These are phyloP conservation scores for Fusarium coicis DNA, from an alignment of 2,329 filamentous ascomycete genomes.

Conservation along the genomic window DNA sequence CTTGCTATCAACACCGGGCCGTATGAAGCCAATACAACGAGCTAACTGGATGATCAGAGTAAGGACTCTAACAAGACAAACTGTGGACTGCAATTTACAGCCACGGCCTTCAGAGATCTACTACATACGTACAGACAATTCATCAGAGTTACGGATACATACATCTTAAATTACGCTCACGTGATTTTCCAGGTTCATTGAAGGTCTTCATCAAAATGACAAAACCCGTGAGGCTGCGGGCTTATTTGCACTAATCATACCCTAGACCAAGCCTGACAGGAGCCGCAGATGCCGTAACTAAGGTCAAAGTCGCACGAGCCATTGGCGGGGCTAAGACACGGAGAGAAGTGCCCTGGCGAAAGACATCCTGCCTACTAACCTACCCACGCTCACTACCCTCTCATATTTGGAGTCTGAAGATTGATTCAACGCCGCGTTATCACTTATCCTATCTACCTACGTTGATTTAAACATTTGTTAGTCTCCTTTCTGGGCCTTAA, in stretches of 20 bases:
- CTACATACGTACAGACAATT: neutral
- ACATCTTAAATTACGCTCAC: slow-evolving; percentile 1
- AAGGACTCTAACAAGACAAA: neutral
- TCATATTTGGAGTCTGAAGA: slow-evolving; percentile 27
- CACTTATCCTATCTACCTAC: neutral
- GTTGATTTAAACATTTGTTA: slow-evolving; percentile 1
- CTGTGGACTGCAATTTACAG: neutral
- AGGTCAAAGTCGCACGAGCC: slow-evolving; percentile 26
- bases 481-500: neutral
- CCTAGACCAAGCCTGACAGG: slow-evolving; percentile 13
- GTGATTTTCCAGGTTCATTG: slow-evolving; percentile 9
- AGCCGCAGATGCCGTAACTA: slow-evolving; percentile 32
- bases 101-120: neutral
- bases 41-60: neutral
- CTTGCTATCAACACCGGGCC: neutral
- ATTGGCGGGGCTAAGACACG: slow-evolving; percentile 35
- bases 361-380: neutral
- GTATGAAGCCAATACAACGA: neutral
- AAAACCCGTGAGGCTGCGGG: slow-evolving; percentile 9
- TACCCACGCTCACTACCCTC: slow-evolving; percentile 6
- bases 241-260: slow-evolving; percentile 35
- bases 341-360: slow-evolving; percentile 32
- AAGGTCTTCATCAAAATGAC: neutral
- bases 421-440: slow-evolving; percentile 13
- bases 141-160: neutral